Conservation (phyloP, 1,139 yeast species). For the Debaryomycetaceae sp. region DNA sequence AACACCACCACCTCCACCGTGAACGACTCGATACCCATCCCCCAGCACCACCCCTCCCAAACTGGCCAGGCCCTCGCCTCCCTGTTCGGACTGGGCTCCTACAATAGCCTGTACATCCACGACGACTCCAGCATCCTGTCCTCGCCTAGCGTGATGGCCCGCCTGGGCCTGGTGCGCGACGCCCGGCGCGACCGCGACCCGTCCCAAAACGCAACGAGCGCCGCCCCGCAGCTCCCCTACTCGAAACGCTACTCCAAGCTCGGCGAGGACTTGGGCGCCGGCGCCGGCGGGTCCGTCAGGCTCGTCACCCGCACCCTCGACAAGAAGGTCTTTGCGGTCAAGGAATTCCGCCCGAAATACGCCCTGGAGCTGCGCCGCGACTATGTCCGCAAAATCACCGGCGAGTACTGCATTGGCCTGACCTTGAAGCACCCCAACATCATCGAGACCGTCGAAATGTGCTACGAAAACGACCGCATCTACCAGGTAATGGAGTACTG, state of each 20-base stretch:
- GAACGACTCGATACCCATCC: conserved; percentile 5
- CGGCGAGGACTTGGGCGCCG: conserved; percentile 87
- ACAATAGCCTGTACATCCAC: conserved; percentile 10
- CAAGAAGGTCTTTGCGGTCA: conserved; percentile 75
- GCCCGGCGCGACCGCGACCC: conserved; percentile 7
- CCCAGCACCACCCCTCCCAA: neutral
- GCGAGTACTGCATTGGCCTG: conserved; percentile 91
- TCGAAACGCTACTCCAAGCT: conserved; percentile 70
- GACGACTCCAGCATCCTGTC: conserved; percentile 24
- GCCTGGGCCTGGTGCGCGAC: conserved; percentile 15
- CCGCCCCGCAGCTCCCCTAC: conserved; percentile 34
- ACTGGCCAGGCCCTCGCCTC: conserved; percentile 1
- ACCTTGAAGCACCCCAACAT: conserved; percentile 86
- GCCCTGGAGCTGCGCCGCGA: conserved; percentile 73
- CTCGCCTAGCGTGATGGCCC: conserved; percentile 13
- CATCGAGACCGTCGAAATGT: conserved; percentile 82
- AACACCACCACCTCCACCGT: conserved; percentile 9
- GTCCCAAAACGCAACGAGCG: too few relatives aligned
- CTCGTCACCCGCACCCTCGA: conserved; percentile 62
- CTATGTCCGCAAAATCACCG: conserved; percentile 87
- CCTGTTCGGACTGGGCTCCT: conserved; percentile 2
- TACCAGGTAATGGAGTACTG: conserved; percentile 94
- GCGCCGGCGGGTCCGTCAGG: conserved; percentile 91
- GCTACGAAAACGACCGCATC: conserved; percentile 80
- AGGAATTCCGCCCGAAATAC: conserved; percentile 75